Evolutionary conservation across 768 basidiomycete genomes (phyloP), one percentile per base, ranked within the genome.

Genomic region (Leucocoprinus sp.): DNA sequence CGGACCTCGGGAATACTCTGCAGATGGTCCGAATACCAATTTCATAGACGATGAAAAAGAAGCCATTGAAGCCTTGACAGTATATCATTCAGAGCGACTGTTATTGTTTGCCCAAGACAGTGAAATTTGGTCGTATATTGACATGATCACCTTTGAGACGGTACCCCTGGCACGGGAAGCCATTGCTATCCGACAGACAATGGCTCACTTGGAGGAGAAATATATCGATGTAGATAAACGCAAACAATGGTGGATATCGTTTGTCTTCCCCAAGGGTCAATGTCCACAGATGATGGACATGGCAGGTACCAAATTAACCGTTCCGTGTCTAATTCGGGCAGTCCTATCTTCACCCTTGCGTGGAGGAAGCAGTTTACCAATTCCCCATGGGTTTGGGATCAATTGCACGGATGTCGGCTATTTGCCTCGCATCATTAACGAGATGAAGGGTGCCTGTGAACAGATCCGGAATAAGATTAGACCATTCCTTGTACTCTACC

Each of bases 201-300:
- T 92, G 53, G 56, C 54, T 1, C 37, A 41, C 4, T 62, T 84
- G 9, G 54, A 42, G 34, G 44, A 57, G 5, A 53, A 56, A 15
- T 37, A 54, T 17, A 27, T 18, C 50, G 50, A 55, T 18, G 26
- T 15, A 49, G 49, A 37, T 34, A 37, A 75, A 15, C 48, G 49
- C 53, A 87, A 87, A 58, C 73, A 72, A 26, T 90, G 84, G 82
- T 90, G 84, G 84, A 76, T 88, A 47, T 76, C 70, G 38, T 77
- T 71, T 23, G 76, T 85, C 5, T 81, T 76, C 52, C 80, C 81
- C 0, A 57, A 60, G 17, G 77, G 76, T 2, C 49, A 52, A 15
- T 76, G 62, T 46, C 68, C 77, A 0, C 70, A 81, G 49, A 59
- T 62, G 31, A 46, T 22, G 9, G 29, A 26, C 33, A 42, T 50